Percentiles rank a stretch among this genome's conserved stretches.
Evolutionary conservation across 306 rosid species (phyloP).

Genomic region (Begonia loranthoides): DNA sequence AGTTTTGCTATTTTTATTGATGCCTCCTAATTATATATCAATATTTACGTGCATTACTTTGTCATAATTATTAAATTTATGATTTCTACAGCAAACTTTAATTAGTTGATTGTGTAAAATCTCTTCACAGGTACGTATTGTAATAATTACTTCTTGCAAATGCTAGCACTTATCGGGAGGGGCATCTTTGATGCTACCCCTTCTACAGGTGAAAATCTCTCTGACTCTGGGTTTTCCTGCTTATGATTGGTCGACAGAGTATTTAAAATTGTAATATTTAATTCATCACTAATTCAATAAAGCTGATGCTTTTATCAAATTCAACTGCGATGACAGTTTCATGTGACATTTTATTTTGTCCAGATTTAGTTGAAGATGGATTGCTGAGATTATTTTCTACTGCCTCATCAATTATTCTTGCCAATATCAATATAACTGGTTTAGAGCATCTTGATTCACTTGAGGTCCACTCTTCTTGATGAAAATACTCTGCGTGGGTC

Average conservation of each 20-base stretch:
- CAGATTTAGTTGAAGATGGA: constrained; percentile 50
- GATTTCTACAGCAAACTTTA: too few species aligned
- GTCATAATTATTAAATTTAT: too few species aligned
- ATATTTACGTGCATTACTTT: too few species aligned
- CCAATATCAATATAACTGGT: constrained; percentile 39
- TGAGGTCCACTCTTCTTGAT: constrained; percentile 35
- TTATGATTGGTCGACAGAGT: too few species aligned
- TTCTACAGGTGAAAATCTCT: constrained; percentile 47
- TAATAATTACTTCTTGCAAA: constrained; percentile 86
- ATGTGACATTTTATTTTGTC: constrained; percentile 3
- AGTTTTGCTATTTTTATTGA: too few species aligned
- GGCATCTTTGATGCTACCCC: constrained; percentile 56
- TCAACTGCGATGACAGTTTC: too few species aligned
- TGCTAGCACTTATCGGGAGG: constrained; percentile 71
- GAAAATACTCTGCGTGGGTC: neutral
- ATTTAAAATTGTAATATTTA: too few species aligned
- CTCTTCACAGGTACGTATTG: constrained; percentile 59
- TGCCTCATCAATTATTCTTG: constrained; percentile 49
- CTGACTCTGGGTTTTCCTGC: neutral
- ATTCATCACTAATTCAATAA: too few species aligned
- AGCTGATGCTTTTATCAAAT: too few species aligned
- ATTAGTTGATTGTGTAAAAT: constrained; percentile 7
- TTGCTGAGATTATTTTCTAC: constrained; percentile 46
- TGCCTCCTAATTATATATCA: too few species aligned
- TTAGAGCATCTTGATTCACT: constrained; percentile 56